phyloP scores from a whole-genome alignment of 169 alveolate species.

The Plasmodium blacklocki region DNA sequence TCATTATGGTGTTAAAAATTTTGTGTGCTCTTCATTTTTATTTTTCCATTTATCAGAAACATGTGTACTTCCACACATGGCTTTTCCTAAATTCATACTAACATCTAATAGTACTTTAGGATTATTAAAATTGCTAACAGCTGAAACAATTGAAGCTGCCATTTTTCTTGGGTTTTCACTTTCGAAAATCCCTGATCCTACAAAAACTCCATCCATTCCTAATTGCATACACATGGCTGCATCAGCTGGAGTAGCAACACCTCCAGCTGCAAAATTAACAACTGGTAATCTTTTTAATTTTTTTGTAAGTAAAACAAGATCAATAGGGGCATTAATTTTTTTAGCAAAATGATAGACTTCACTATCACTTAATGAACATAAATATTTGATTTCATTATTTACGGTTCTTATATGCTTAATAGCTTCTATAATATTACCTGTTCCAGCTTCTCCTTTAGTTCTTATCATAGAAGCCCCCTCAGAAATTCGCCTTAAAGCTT shows the following conservation, averaged over 20 bases:
- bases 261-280: slow-evolving; percentile 89
- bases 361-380: slow-evolving; percentile 73
- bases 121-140: slow-evolving; percentile 65
- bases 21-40: slow-evolving; percentile 38
- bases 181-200: slow-evolving; percentile 88
- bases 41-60: slow-evolving; percentile 62
- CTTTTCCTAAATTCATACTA: slow-evolving; percentile 51
- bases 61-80: slow-evolving; percentile 52
- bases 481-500: slow-evolving; percentile 85
- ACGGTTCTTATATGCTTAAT: slow-evolving; percentile 86
- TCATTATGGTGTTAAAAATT: background rate
- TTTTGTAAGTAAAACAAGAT: slow-evolving; percentile 75
- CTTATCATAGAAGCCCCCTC: slow-evolving; percentile 89
- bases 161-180: slow-evolving; percentile 82
- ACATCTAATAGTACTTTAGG: slow-evolving; percentile 63
- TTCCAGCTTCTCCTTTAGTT: slow-evolving; percentile 88
- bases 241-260: slow-evolving; percentile 87
- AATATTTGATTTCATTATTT: slow-evolving; percentile 73
- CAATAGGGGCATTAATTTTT: slow-evolving; percentile 79
- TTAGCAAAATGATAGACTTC: slow-evolving; percentile 81
- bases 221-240: slow-evolving; percentile 83
- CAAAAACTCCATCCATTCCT: slow-evolving; percentile 90
- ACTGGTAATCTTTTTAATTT: slow-evolving; percentile 84
- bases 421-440: slow-evolving; percentile 86
- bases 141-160: slow-evolving; percentile 84